A percentile compares a stretch with the other conserved stretches of the same genome.
These are phyloP conservation scores for Entomortierella chlamydospora DNA, from an alignment of 192 early-diverging fungal genomes.

Conservation along the genomic window DNA sequence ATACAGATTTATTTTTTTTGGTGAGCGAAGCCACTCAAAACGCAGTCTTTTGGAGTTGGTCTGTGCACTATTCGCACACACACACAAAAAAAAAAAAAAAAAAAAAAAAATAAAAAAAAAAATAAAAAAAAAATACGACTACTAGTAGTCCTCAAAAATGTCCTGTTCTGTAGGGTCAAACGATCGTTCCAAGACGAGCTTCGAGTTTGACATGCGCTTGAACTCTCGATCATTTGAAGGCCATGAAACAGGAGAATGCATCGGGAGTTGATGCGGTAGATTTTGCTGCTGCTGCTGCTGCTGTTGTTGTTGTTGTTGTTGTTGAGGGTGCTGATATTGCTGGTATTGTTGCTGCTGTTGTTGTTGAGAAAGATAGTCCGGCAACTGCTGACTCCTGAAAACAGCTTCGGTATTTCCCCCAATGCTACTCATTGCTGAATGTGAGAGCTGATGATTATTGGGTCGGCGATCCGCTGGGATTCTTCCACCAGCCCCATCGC, in stretches of 20 bases:
- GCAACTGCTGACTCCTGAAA: conserved; percentile 14
- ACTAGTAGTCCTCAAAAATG: conserved; percentile 41
- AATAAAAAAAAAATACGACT: conserved; percentile 1
- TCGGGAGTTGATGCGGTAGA: not conserved
- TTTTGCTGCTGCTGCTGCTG: conserved; percentile 2
- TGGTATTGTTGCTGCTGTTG: conserved; percentile 13
- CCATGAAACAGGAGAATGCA: conserved; percentile 25
- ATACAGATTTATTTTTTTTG: not conserved
- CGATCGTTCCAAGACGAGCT: conserved; percentile 44
- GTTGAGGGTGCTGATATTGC: conserved; percentile 5
- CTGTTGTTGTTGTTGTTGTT: conserved; percentile 16
- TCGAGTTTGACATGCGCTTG: conserved; percentile 52
- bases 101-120: conserved; percentile 7
- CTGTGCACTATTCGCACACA: too few relatives aligned
- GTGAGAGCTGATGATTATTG: not conserved
- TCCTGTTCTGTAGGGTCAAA: conserved; percentile 38
- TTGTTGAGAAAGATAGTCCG: conserved; percentile 7
- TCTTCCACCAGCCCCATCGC: conserved; percentile 1
- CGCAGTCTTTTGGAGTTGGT: conserved; percentile 7
- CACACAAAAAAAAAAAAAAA: conserved; percentile 10
- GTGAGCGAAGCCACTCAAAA: conserved; percentile 6
- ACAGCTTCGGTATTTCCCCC: not conserved
- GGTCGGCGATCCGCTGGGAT: not conserved
- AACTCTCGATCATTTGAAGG: conserved; percentile 49
- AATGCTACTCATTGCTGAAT: not conserved